Base-by-base conservation (phyloP, 176 grass and related monocot genomes). In the Bothriochloa decipiens region DNA sequence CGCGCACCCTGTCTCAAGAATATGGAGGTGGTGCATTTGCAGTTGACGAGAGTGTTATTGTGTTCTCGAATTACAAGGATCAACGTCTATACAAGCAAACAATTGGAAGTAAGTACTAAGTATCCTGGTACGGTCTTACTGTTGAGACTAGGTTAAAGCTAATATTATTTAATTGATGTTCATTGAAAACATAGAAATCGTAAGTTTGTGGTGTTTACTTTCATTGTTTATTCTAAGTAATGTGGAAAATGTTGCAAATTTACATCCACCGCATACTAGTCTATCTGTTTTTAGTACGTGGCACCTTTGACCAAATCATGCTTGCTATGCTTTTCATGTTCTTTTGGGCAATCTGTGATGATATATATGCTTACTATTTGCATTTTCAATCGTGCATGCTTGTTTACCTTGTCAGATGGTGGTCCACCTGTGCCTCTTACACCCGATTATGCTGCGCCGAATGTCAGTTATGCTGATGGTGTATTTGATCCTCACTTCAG, bases 21-120 rank as follows among this genome's bases (percentile, higher is more conserved):
- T 98, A 93, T 76, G 95, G 92, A 73, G 95, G 95, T 57, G 95
- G 92, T 9, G 70, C 89, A 70, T 90, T 98, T 90, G 76, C 95
- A 12, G 84, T 92, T 77, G 78, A 84, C 27, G 91, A 95, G 40
- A 88, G 78, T 79, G 79, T 87, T 20, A 70, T 95, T 86, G 68
- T 98, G 83, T 95, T 98, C 85, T 98, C 96, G 8, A 98, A 98
- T 74, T 98, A 95, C 78, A 89, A 90, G 74, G 96, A 98, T 75
- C 96, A 95, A 71, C 80, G 92, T 73, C 83, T 98, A 8, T 98
- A 98, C 89, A 90, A 93, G 81, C 81, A 91, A 77, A 25, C n/a
- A 18, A 66, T 85, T 69, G 77, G 85, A 91, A 88, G 96, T 98
- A 87, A 82, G 83, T 68, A 88, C 89, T 91, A 84, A 79, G 76